Percentiles rank a stretch among this genome's conserved stretches.
These are phyloP conservation scores for Arthroderma uncinatum DNA, from an alignment of 2,329 filamentous ascomycete genomes.

Conservation along the genomic window DNA sequence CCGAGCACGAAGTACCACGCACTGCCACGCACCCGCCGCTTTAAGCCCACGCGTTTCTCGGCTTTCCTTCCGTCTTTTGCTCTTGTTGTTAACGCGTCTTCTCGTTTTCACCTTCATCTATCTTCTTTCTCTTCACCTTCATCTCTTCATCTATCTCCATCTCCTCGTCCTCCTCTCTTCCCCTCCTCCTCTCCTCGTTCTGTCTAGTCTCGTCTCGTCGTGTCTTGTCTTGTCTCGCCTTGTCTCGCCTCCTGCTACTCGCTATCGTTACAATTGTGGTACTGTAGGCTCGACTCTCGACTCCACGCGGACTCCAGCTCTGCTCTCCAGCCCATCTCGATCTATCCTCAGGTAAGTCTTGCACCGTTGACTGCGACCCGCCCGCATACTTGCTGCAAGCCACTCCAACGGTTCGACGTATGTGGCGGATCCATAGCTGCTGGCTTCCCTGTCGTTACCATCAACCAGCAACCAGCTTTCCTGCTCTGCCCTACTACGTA, in stretches of 20 bases:
- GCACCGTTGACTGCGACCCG: neutral
- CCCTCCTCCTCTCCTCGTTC: neutral
- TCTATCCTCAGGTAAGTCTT: neutral
- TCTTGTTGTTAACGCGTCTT: neutral
- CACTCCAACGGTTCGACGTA: constrained; percentile 1
- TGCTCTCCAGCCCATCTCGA: neutral
- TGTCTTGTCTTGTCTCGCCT: too few species aligned
- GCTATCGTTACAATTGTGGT: too few species aligned
- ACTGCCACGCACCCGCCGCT: neutral
- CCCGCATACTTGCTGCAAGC: neutral
- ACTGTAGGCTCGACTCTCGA: neutral
- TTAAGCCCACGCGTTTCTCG: neutral
- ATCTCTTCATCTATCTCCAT: constrained; percentile 4
- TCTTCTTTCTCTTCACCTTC: neutral
- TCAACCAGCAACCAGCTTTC: neutral
- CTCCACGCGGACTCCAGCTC: too few species aligned
- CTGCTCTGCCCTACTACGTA: neutral
- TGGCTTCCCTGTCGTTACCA: neutral
- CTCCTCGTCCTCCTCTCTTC: neutral
- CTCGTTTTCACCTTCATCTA: neutral
- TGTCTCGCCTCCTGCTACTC: too few species aligned
- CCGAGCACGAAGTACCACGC: neutral
- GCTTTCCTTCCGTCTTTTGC: neutral
- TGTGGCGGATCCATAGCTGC: constrained; percentile 1
- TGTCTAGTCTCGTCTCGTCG: neutral